Evolutionary conservation across 768 basidiomycete genomes (phyloP).

Genomic region (Lactarius hengduanensis): DNA sequence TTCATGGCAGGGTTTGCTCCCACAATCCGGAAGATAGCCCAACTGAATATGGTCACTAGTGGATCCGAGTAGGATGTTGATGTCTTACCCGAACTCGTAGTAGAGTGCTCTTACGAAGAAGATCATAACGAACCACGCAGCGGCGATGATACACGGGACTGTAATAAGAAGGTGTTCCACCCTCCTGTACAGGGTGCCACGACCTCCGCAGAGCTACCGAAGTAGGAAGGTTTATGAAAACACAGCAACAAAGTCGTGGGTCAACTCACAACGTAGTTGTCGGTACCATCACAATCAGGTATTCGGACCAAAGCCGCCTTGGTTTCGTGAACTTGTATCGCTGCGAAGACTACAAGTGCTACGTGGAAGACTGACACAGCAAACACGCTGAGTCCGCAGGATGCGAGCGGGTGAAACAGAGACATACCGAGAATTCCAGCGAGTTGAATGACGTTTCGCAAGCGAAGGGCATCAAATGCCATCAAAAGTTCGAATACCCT

Average conservation of each 20-base stretch:
- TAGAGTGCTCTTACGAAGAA: constrained; percentile 73
- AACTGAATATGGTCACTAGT: constrained; percentile 43
- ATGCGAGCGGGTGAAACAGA: neutral
- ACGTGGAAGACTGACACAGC: constrained; percentile 61
- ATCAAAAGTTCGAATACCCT: constrained; percentile 80
- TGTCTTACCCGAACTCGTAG: constrained; percentile 74
- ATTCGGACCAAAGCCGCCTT: constrained; percentile 50
- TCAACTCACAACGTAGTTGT: constrained; percentile 42
- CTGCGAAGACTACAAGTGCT: constrained; percentile 69
- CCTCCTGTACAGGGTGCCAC: constrained; percentile 54
- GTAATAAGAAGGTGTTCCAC: constrained; percentile 71
- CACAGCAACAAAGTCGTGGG: neutral
- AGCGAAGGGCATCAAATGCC: constrained; percentile 77
- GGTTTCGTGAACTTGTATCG: constrained; percentile 80
- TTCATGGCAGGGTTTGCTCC: constrained; percentile 85
- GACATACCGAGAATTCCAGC: constrained; percentile 65
- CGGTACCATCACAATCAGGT: constrained; percentile 37
- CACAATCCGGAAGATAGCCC: constrained; percentile 89
- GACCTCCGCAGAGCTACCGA: constrained; percentile 47
- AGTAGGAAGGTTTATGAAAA: neutral
- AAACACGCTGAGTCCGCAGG: neutral
- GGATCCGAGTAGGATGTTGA: neutral
- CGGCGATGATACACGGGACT: constrained; percentile 65
- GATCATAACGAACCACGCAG: constrained; percentile 62
- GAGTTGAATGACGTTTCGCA: constrained; percentile 78